Percentiles rank a stretch among this genome's conserved stretches.
Conservation (phyloP, 306 rosid genomes). For the Mucuna pruriens region DNA sequence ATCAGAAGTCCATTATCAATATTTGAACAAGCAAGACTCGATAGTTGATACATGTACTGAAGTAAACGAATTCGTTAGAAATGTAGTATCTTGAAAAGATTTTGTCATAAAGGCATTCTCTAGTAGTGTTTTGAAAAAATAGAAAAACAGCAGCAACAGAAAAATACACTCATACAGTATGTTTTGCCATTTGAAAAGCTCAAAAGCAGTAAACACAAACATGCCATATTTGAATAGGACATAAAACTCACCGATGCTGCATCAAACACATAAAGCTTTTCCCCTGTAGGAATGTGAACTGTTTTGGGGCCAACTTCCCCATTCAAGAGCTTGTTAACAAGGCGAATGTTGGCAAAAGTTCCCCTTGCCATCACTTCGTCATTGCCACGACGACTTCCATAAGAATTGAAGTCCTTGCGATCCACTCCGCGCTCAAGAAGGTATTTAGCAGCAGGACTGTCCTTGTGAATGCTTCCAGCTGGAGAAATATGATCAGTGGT, state of each 20-base stretch:
- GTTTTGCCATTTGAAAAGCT: not conserved
- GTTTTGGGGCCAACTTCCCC: conserved; percentile 94
- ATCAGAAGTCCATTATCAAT: not conserved
- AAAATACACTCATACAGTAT: not conserved
- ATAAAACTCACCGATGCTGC: conserved; percentile 78
- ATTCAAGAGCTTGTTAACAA: conserved; percentile 89
- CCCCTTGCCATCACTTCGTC: conserved; percentile 98
- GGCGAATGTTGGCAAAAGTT: conserved; percentile 90
- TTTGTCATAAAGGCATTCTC: not conserved
- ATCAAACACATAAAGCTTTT: conserved; percentile 77
- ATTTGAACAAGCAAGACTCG: conserved; percentile 7
- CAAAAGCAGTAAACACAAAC: not conserved
- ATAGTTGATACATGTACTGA: not conserved
- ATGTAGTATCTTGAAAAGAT: not conserved
- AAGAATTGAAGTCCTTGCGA: conserved; percentile 89
- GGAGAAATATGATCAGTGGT: conserved; percentile 98
- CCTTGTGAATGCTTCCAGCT: conserved; percentile 93
- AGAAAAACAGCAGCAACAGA: conserved; percentile 10
- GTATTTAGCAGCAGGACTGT: conserved; percentile 91
- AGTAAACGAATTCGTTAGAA: not conserved
- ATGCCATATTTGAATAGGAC: conserved; percentile 25
- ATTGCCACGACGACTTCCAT: conserved; percentile 95
- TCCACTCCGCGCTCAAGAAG: conserved; percentile 84
- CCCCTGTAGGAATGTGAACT: conserved; percentile 84
- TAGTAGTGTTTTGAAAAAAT: not conserved